Conservation (phyloP, 1,139 yeast genomes). For the Saccharomyces pastorianus region DNA sequence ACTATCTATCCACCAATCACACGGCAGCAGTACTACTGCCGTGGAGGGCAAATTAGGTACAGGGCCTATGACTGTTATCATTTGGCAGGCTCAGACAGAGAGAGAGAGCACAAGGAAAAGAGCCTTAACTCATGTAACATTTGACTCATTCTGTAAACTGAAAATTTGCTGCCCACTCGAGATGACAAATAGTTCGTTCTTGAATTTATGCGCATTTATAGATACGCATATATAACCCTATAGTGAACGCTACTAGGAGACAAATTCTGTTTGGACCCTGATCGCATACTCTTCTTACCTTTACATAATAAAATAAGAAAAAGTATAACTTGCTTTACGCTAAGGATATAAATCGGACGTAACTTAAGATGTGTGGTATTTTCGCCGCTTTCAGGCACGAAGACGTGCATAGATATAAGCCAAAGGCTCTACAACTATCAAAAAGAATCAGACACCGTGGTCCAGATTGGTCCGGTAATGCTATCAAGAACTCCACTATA, state of each 20-base stretch:
- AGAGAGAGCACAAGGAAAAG: neutral
- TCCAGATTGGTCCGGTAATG: slow-evolving; percentile 97
- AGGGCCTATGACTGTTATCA: neutral
- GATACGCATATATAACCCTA: neutral
- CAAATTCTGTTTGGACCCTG: neutral
- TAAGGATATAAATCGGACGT: neutral
- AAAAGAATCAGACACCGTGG: slow-evolving; percentile 96
- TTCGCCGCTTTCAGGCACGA: slow-evolving; percentile 84
- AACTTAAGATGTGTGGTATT: slow-evolving; percentile 79
- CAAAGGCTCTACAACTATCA: slow-evolving; percentile 79
- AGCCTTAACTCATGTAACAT: neutral
- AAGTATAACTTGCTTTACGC: neutral
- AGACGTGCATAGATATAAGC: slow-evolving; percentile 71
- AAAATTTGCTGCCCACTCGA: neutral
- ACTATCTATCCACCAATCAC: neutral
- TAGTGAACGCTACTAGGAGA: neutral
- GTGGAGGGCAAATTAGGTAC: neutral
- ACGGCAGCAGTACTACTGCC: neutral
- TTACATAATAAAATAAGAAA: neutral
- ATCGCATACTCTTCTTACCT: neutral
- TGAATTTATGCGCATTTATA: neutral
- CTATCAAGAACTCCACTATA: slow-evolving; percentile 65
- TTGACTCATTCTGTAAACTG: neutral
- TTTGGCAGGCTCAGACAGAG: neutral
- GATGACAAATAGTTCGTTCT: neutral